Conservation (phyloP, 192 early-diverging fungal species). For the Coemansia sp. region DNA sequence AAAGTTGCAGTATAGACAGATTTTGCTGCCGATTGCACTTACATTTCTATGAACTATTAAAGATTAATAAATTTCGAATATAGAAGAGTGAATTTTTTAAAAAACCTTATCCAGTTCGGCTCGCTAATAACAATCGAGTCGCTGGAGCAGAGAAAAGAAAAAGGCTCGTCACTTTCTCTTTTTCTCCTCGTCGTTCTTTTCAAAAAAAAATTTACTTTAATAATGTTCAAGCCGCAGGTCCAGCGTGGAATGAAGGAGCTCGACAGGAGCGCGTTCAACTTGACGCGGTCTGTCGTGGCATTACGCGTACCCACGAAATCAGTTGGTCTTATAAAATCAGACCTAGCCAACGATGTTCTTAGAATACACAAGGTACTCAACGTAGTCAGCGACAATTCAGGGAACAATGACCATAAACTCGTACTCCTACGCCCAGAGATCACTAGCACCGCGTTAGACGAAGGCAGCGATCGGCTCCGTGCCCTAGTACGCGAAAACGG, state of each 20-base stretch:
- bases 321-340: conserved; percentile 57
- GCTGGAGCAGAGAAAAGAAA: neutral
- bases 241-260: conserved; percentile 70
- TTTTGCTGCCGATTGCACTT: neutral
- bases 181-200: neutral
- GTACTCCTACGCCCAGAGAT: conserved; percentile 59
- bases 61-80: neutral
- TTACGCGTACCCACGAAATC: conserved; percentile 65
- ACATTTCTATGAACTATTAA: neutral
- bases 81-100: too few relatives aligned
- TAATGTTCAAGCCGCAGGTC: conserved; percentile 59
- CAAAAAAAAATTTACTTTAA: neutral
- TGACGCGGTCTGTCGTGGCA: conserved; percentile 63
- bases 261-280: conserved; percentile 66
- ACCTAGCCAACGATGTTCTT: conserved; percentile 56
- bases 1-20: neutral
- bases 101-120: too few relatives aligned
- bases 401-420: conserved; percentile 33
- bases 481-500: conserved; percentile 11
- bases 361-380: conserved; percentile 66
- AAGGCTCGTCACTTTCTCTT: neutral
- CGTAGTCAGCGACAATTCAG: conserved; percentile 59
- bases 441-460: conserved; percentile 11
- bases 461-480: conserved; percentile 25
- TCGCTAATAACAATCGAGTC: too few relatives aligned